phyloP scores from a whole-genome alignment of 1,139 yeast species.

The Candida frijolesensis region DNA sequence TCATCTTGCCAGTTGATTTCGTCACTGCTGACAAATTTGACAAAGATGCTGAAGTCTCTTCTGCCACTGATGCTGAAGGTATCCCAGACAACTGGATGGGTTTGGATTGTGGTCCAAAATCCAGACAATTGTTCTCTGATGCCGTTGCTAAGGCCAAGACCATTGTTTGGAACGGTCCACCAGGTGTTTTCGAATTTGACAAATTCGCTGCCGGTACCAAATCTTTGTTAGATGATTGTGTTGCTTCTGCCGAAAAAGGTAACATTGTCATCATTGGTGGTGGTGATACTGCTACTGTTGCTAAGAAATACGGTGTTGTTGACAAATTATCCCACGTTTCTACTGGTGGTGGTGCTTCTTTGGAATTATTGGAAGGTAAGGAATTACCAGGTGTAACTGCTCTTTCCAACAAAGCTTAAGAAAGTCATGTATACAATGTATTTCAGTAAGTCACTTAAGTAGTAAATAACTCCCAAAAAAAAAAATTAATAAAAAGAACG shows the following conservation, averaged over 20 bases:
- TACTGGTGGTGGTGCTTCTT: slow-evolving; percentile 99
- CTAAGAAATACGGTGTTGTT: slow-evolving; percentile 94
- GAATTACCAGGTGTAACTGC: slow-evolving; percentile 95
- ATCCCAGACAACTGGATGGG: slow-evolving; percentile 95
- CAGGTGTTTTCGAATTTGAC: slow-evolving; percentile 98
- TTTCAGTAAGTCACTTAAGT: background rate
- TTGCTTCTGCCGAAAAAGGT: slow-evolving; percentile 81
- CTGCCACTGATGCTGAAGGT: slow-evolving; percentile 84
- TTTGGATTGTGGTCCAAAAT: slow-evolving; percentile 90
- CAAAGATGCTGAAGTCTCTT: slow-evolving; percentile 81
- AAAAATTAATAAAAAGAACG: background rate
- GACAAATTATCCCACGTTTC: slow-evolving; percentile 96
- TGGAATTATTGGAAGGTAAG: slow-evolving; percentile 97
- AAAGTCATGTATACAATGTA: background rate
- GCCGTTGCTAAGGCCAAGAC: slow-evolving; percentile 92
- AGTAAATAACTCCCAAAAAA: background rate
- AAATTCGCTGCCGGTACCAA: slow-evolving; percentile 89
- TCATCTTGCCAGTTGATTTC: slow-evolving; percentile 91
- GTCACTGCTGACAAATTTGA: slow-evolving; percentile 92
- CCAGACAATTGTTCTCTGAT: slow-evolving; percentile 70
- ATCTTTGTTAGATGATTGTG: slow-evolving; percentile 82
- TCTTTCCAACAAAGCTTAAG: slow-evolving; percentile 62
- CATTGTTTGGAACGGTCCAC: slow-evolving; percentile 99
- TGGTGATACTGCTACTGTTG: slow-evolving; percentile 99
- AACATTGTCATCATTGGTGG: slow-evolving; percentile 97